phyloP scores from a whole-genome alignment of 1,284 basidiomycete species.

The Rhizopogon hawkerae region DNA sequence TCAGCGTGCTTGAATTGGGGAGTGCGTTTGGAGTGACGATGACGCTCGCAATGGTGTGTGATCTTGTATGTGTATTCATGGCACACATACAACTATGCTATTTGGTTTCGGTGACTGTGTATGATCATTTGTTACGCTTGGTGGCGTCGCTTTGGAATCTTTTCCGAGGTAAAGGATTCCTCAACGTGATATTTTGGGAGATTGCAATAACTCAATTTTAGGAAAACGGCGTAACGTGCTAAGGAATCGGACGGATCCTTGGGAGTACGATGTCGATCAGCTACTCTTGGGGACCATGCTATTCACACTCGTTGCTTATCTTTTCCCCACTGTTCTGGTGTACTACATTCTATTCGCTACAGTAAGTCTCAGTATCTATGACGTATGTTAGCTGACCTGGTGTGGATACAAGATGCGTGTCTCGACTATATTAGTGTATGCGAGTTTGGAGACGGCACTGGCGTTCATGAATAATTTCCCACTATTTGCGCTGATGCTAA shows the following conservation, averaged over 20 bases:
- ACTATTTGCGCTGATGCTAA: slow-evolving; percentile 78
- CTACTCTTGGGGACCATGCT: slow-evolving; percentile 90
- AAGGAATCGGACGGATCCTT: slow-evolving; percentile 76
- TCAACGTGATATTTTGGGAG: not conserved
- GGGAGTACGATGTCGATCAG: slow-evolving; percentile 90
- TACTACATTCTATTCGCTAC: slow-evolving; percentile 80
- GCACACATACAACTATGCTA: slow-evolving; percentile 73
- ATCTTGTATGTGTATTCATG: slow-evolving; percentile 60
- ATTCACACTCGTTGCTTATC: slow-evolving; percentile 86
- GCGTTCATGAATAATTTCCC: slow-evolving; percentile 87
- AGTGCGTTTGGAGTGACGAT: slow-evolving; percentile 66
- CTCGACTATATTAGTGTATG: slow-evolving; percentile 50
- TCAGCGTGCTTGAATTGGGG: slow-evolving; percentile 44
- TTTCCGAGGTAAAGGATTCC: slow-evolving; percentile 66
- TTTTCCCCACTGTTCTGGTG: slow-evolving; percentile 83
- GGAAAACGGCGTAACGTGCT: slow-evolving; percentile 84
- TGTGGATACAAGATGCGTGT: slow-evolving; percentile 48
- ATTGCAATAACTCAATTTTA: slow-evolving; percentile 22
- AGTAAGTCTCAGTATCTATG: slow-evolving; percentile 34
- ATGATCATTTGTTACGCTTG: slow-evolving; percentile 53
- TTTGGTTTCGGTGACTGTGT: slow-evolving; percentile 54
- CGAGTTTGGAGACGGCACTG: slow-evolving; percentile 53
- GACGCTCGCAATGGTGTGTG: slow-evolving; percentile 58
- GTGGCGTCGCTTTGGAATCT: slow-evolving; percentile 80
- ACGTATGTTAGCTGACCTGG: slow-evolving; percentile 6